Evolutionary conservation across 2,329 filamentous ascomycete genomes (phyloP).

Genomic region (Colletotrichum noveboracense): DNA sequence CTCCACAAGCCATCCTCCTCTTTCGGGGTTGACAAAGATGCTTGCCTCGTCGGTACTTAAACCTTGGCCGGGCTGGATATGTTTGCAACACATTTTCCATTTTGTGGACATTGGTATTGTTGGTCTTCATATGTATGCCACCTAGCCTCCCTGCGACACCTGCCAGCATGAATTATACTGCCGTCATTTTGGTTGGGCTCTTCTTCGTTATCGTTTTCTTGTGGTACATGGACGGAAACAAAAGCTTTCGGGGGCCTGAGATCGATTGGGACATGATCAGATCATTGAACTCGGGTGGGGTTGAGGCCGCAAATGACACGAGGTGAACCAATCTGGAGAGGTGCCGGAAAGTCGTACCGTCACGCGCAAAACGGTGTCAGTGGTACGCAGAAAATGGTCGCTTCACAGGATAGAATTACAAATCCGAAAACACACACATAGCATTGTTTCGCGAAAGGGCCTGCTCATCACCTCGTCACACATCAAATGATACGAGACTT

Average conservation of each 20-base stretch:
- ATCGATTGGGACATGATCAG: neutral
- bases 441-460: neutral
- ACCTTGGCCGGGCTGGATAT: slow-evolving; percentile 25
- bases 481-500: neutral
- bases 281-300: neutral
- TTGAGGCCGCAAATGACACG: neutral
- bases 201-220: neutral
- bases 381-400: neutral
- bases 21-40: slow-evolving; percentile 22
- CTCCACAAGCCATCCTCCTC: slow-evolving; percentile 30
- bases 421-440: neutral
- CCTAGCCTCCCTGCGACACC: slow-evolving; percentile 21
- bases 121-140: slow-evolving; percentile 29
- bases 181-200: neutral
- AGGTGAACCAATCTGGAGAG: neutral
- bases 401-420: neutral
- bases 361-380: neutral
- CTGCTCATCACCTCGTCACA: neutral
- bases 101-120: slow-evolving; percentile 23
- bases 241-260: neutral
- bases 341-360: neutral
- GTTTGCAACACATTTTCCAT: slow-evolving; percentile 26
- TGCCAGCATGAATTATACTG: neutral
- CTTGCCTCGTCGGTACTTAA: slow-evolving; percentile 24
- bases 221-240: neutral